These are phyloP conservation scores for Hericium erinaceus DNA, from an alignment of 768 basidiomycete species.

Conservation along the genomic window DNA sequence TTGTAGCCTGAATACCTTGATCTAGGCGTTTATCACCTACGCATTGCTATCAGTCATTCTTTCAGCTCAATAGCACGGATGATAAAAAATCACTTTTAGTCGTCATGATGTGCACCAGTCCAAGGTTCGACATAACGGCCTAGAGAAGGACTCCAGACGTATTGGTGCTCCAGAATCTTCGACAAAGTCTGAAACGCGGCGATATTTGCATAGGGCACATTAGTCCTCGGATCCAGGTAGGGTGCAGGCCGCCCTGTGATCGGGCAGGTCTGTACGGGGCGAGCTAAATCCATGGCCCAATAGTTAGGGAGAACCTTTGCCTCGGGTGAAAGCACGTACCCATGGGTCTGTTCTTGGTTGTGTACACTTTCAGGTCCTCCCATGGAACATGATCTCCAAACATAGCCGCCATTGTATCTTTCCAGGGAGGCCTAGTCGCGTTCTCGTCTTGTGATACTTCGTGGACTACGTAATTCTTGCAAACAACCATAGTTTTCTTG, in stretches of 20 bases:
- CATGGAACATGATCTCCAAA: slow-evolving; percentile 83
- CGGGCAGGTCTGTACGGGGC: slow-evolving; percentile 56
- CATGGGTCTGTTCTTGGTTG: slow-evolving; percentile 54
- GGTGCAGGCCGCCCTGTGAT: slow-evolving; percentile 72
- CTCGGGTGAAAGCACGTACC: slow-evolving; percentile 27
- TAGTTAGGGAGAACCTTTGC: neutral
- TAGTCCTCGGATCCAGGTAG: slow-evolving; percentile 75
- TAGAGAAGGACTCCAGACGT: slow-evolving; percentile 46
- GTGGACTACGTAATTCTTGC: slow-evolving; percentile 67
- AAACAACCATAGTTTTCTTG: slow-evolving; percentile 35
- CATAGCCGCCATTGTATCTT: slow-evolving; percentile 69
- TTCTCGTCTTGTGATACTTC: slow-evolving; percentile 42
- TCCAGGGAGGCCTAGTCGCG: slow-evolving; percentile 48
- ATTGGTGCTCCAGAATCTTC: slow-evolving; percentile 54
- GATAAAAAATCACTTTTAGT: too few relatives aligned
- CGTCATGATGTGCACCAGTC: too few relatives aligned
- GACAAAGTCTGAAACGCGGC: slow-evolving; percentile 59
- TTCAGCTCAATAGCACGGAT: too few relatives aligned
- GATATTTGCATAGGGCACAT: slow-evolving; percentile 68
- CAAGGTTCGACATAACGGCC: slow-evolving; percentile 30
- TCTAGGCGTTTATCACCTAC: too few relatives aligned
- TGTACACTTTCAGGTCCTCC: slow-evolving; percentile 61
- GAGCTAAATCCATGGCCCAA: slow-evolving; percentile 32
- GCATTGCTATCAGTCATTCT: too few relatives aligned
- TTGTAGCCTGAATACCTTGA: too few relatives aligned